phyloP scores from a whole-genome alignment of 2,329 filamentous ascomycete species.

The Colletotrichum orbiculare region DNA sequence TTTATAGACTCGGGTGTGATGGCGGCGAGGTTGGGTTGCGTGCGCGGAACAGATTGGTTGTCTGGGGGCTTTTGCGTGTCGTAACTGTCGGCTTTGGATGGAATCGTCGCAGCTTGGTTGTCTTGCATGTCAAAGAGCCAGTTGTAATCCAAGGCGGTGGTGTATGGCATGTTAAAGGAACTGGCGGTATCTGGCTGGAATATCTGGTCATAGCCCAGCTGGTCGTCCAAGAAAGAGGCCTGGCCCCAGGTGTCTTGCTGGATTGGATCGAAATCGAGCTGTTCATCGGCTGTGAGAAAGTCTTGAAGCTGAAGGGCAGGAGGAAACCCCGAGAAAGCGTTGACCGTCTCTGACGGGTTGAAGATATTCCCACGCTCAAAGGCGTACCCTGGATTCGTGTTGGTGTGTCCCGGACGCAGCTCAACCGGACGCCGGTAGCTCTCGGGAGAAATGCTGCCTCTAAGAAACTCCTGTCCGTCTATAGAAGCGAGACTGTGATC shows the following conservation, averaged over 20 bases:
- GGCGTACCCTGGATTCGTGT: not conserved
- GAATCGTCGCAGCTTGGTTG: conserved; percentile 35
- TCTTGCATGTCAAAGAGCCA: conserved; percentile 68
- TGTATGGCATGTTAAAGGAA: conserved; percentile 74
- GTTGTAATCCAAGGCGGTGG: conserved; percentile 70
- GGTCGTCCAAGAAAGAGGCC: conserved; percentile 17
- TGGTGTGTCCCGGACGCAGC: conserved; percentile 1
- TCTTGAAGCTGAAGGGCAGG: conserved; percentile 5
- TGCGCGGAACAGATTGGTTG: not conserved
- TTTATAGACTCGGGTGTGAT: conserved; percentile 38
- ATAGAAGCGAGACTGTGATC: conserved; percentile 6
- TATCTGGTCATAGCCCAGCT: conserved; percentile 59
- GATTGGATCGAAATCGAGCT: conserved; percentile 2
- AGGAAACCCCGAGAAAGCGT: conserved; percentile 20
- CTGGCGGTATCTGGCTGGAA: conserved; percentile 72
- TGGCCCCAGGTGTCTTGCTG: conserved; percentile 19
- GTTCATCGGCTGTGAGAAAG: not conserved
- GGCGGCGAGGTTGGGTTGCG: conserved; percentile 36
- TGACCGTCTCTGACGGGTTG: not conserved
- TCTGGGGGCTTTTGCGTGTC: not conserved
- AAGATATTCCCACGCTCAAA: conserved; percentile 8
- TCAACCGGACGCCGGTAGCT: conserved; percentile 2
- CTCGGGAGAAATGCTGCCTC: conserved; percentile 7
- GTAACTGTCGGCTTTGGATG: not conserved
- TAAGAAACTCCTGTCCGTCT: not conserved